phyloP scores from a whole-genome alignment of 2,329 filamentous ascomycete genomes.

The Lachnellula arida region DNA sequence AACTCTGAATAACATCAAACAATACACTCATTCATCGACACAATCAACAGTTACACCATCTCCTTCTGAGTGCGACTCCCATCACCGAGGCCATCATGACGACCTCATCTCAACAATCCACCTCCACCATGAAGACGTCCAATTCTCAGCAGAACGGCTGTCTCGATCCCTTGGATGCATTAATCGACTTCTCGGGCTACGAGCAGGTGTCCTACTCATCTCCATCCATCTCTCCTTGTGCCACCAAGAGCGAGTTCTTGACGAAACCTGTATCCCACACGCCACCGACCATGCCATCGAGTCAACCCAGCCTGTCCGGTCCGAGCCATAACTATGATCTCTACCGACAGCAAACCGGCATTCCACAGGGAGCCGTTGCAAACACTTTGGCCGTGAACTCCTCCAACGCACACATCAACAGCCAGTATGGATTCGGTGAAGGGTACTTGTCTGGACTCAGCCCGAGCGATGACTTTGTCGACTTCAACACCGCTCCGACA shows the following conservation, averaged over 20 bases:
- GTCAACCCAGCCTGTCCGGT: slow-evolving; percentile 61
- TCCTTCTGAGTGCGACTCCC: not conserved
- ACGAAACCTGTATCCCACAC: slow-evolving; percentile 48
- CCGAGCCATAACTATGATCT: slow-evolving; percentile 94
- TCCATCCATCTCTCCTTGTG: slow-evolving; percentile 53
- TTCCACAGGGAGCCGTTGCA: slow-evolving; percentile 78
- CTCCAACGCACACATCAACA: slow-evolving; percentile 46
- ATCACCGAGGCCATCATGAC: slow-evolving; percentile 17
- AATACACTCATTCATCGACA: not conserved
- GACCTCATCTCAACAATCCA: slow-evolving; percentile 19
- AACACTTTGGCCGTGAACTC: slow-evolving; percentile 76
- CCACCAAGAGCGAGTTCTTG: slow-evolving; percentile 49
- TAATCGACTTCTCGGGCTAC: slow-evolving; percentile 60
- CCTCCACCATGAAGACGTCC: slow-evolving; percentile 24
- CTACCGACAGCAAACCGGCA: slow-evolving; percentile 92
- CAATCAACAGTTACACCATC: not conserved
- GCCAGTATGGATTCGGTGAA: slow-evolving; percentile 42
- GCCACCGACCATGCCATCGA: slow-evolving; percentile 48
- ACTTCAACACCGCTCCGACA: slow-evolving; percentile 63
- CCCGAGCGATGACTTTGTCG: slow-evolving; percentile 61
- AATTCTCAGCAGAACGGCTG: slow-evolving; percentile 24
- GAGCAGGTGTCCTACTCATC: slow-evolving; percentile 57
- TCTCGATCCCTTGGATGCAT: slow-evolving; percentile 44
- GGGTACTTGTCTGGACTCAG: slow-evolving; percentile 46
- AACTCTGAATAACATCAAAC: slow-evolving; percentile 1